Evolutionary conservation across 805 yeast species (phyloP).

Genomic region (Nakazawaea ishiwadae): DNA sequence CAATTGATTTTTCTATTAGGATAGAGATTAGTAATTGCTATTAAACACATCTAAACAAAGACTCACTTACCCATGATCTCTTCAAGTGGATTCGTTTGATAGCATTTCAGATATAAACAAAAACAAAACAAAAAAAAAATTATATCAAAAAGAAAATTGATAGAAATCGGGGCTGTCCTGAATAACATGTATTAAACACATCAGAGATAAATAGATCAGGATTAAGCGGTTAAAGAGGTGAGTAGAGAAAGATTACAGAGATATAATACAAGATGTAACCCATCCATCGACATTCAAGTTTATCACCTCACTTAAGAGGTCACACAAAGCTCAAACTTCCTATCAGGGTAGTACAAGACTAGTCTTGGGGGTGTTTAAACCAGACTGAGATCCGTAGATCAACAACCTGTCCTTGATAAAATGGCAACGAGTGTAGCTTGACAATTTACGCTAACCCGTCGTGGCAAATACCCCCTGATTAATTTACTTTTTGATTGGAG

Average conservation of each 20-base stretch:
- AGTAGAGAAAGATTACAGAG: no score
- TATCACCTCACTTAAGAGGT: constrained; percentile 50
- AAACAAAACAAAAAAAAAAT: no score
- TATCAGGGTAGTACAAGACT: constrained; percentile 40
- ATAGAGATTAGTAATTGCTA: no score
- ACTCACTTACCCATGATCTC: constrained; percentile 3
- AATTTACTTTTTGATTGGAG: constrained; percentile 50
- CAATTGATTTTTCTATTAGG: constrained; percentile 51
- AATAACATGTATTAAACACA: no score
- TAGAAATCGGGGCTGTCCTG: no score
- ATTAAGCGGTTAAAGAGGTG: no score
- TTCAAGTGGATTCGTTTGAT: no score
- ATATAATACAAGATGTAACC: constrained; percentile 24
- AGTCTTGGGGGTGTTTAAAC: constrained; percentile 46
- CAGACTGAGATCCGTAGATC: constrained; percentile 2
- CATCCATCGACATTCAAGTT: constrained; percentile 56
- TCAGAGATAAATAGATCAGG: no score
- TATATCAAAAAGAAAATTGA: no score
- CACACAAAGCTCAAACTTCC: constrained; percentile 56
- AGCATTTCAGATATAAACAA: no score
- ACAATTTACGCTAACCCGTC: constrained; percentile 56
- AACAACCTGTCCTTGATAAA: constrained; percentile 26
- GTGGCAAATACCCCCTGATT: constrained; percentile 60
- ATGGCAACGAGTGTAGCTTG: constrained; percentile 68
- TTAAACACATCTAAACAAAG: no score